Percentiles rank a stretch among this genome's conserved stretches.
These are phyloP conservation scores for Cyberlindnera mrakii DNA, from an alignment of 805 yeast species.

Conservation along the genomic window DNA sequence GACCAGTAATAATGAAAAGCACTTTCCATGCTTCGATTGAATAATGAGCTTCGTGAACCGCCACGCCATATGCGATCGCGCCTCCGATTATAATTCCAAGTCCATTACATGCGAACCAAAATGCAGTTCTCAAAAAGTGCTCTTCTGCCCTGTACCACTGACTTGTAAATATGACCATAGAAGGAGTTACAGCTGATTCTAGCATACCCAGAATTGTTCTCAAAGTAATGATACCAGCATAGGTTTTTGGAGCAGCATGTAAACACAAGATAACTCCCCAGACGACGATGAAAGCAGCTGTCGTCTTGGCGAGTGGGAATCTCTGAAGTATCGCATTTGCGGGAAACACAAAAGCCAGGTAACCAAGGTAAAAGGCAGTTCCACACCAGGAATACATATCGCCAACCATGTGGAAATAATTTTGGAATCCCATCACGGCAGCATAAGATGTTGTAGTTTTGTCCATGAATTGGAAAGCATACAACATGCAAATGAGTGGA, in stretches of 20 bases:
- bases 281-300: slow-evolving; percentile 38
- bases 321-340: slow-evolving; percentile 42
- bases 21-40: slow-evolving; percentile 52
- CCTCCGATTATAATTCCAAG: slow-evolving; percentile 42
- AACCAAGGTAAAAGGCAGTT: slow-evolving; percentile 58
- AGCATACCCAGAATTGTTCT: slow-evolving; percentile 45
- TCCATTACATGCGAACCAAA: slow-evolving; percentile 41
- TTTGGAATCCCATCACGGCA: slow-evolving; percentile 44
- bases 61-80: slow-evolving; percentile 49
- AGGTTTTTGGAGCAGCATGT: slow-evolving; percentile 38
- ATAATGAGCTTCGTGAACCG: slow-evolving; percentile 30
- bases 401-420: slow-evolving; percentile 40
- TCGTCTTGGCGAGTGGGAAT: slow-evolving; percentile 48
- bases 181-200: slow-evolving; percentile 51
- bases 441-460: slow-evolving; percentile 28
- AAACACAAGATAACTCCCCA: slow-evolving; percentile 57
- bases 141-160: slow-evolving; percentile 50
- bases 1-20: slow-evolving; percentile 53
- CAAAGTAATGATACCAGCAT: slow-evolving; percentile 34
- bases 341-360: slow-evolving; percentile 50
- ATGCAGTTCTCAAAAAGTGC: slow-evolving; percentile 35
- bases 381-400: slow-evolving; percentile 48
- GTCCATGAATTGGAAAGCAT: slow-evolving; percentile 7
- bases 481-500: slow-evolving; percentile 6
- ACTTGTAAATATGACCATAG: slow-evolving; percentile 47